Conservation (phyloP, 169 alveolate genomes). For the Blepharisma undulans region DNA sequence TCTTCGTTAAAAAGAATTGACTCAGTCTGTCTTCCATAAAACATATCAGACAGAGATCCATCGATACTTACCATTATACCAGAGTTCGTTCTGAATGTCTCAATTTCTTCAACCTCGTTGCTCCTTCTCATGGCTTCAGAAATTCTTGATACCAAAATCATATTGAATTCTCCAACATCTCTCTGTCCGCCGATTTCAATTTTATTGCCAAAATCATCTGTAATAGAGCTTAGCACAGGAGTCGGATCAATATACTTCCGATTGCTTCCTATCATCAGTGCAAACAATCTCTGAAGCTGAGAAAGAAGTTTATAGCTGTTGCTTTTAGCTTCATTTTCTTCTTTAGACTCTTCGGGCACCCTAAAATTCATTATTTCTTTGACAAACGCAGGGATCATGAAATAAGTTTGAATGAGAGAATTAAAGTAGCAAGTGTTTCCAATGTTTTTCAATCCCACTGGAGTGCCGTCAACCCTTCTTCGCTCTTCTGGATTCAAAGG, state of each 20-base stretch:
- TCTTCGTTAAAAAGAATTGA: neutral
- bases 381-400: conserved; percentile 35
- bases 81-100: neutral
- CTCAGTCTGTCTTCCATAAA: conserved; percentile 15
- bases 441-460: conserved; percentile 36
- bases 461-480: conserved; percentile 4
- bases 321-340: neutral
- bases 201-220: conserved; percentile 8
- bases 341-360: neutral
- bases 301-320: neutral
- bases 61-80: neutral
- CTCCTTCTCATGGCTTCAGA: conserved; percentile 11
- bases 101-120: neutral
- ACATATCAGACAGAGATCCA: neutral
- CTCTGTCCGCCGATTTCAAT: conserved; percentile 13
- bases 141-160: conserved; percentile 2
- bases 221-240: neutral
- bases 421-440: conserved; percentile 44
- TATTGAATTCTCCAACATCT: conserved; percentile 41
- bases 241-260: conserved; percentile 26
- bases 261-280: conserved; percentile 10
- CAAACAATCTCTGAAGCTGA: conserved; percentile 25
- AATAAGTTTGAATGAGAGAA: conserved; percentile 35
- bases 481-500: conserved; percentile 15
- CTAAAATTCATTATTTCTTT: neutral